A percentile compares a stretch with the other conserved stretches of the same genome.
Evolutionary conservation across 768 basidiomycete genomes (phyloP).

Genomic region (Lactarius vividus): DNA sequence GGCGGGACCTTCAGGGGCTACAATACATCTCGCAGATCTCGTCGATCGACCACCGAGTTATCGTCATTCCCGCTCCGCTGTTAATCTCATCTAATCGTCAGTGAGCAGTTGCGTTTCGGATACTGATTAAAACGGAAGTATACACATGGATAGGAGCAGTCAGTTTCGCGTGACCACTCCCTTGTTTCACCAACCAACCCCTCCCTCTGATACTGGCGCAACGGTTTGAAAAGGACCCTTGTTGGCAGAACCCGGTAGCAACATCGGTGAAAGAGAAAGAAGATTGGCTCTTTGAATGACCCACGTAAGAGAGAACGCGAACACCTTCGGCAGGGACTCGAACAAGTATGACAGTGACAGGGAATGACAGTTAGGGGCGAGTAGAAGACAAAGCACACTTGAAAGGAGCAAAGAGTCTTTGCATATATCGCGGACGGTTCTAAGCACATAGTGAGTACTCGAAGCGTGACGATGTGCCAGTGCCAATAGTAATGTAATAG

Average conservation of each 20-base stretch:
- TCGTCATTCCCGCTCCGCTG: constrained; percentile 1
- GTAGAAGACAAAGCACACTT: constrained; percentile 1
- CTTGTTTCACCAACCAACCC: not conserved
- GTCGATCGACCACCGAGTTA: not conserved
- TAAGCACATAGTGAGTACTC: not conserved
- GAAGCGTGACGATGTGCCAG: constrained; percentile 9
- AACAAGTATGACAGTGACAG: not conserved
- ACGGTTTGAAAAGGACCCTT: not conserved
- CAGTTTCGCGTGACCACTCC: not conserved
- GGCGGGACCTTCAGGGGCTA: not conserved
- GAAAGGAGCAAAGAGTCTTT: not conserved
- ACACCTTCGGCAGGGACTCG: not conserved
- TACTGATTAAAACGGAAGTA: not conserved
- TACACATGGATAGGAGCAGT: not conserved
- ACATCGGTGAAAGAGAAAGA: constrained; percentile 12
- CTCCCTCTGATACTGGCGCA: not conserved
- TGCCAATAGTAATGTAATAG: constrained; percentile 5
- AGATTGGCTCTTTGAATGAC: constrained; percentile 5
- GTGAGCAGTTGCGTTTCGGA: not conserved
- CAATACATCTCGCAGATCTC: not conserved
- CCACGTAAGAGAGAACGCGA: constrained; percentile 14
- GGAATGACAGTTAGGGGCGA: constrained; percentile 20
- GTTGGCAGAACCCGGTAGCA: not conserved
- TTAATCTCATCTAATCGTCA: constrained; percentile 1
- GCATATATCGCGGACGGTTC: not conserved